Evolutionary conservation across 768 basidiomycete species (phyloP).

Genomic region (Russula sp.): DNA sequence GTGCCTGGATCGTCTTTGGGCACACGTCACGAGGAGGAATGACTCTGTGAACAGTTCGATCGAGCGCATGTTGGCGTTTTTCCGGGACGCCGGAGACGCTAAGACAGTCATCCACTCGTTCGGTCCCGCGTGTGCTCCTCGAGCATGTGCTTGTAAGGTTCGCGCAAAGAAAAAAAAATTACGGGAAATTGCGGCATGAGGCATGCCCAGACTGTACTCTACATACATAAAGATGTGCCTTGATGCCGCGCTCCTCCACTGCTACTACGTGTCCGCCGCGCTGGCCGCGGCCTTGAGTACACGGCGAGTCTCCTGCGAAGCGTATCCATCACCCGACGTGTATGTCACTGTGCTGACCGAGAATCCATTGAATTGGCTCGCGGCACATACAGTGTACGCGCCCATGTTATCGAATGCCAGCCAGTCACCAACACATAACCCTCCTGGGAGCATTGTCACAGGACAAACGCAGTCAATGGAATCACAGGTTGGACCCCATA

Average conservation of each 20-base stretch:
- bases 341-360: constrained; percentile 75
- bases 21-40: constrained; percentile 25
- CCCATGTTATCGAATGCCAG: constrained; percentile 98
- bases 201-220: constrained; percentile 2
- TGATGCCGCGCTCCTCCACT: constrained; percentile 1
- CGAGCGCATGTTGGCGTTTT: constrained; percentile 13
- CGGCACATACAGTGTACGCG: constrained; percentile 97
- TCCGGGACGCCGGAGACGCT: constrained; percentile 11
- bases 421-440: constrained; percentile 92
- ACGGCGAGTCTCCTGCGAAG: constrained; percentile 45
- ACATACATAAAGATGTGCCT: constrained; percentile 6
- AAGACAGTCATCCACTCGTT: neutral
- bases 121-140: constrained; percentile 12
- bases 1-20: constrained; percentile 24
- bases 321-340: constrained; percentile 54
- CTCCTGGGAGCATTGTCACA: constrained; percentile 53
- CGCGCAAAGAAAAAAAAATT: constrained; percentile 8
- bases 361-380: constrained; percentile 94
- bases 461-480: constrained; percentile 89
- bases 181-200: constrained; percentile 19
- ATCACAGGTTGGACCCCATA: constrained; percentile 99
- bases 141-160: constrained; percentile 18
- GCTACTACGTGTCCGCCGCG: constrained; percentile 12
- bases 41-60: constrained; percentile 16
- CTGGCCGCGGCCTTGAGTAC: constrained; percentile 46